Conservation (phyloP, 108 stramenopile genomes). For the Bacterosira constricta region DNA sequence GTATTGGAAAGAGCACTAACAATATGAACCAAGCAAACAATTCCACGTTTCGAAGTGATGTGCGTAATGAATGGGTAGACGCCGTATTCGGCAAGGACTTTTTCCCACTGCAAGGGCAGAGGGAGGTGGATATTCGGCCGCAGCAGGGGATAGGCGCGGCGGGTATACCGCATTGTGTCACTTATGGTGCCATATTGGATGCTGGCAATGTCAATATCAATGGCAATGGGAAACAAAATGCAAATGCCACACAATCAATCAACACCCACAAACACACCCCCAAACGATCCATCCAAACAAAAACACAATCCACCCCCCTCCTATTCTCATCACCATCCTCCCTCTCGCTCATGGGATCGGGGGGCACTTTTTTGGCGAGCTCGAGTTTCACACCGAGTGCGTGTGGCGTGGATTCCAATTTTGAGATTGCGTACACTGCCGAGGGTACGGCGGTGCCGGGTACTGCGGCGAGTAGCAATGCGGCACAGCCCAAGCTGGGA, state of each 20-base stretch:
- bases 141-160: conserved; percentile 58
- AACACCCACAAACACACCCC: too few species aligned
- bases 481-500: conserved; percentile 50
- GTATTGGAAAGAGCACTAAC: too few species aligned
- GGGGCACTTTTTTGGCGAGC: too few species aligned
- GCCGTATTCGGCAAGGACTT: conserved; percentile 77
- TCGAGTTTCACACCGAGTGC: too few species aligned
- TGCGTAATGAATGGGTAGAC: conserved; percentile 73
- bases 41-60: conserved; percentile 41
- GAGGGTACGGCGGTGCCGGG: neutral
- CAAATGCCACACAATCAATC: too few species aligned
- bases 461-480: neutral
- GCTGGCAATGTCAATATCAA: neutral
- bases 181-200: conserved; percentile 43
- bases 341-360: too few species aligned
- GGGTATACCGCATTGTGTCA: conserved; percentile 40
- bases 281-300: too few species aligned
- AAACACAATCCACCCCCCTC: neutral
- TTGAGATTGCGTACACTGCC: too few species aligned
- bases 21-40: too few species aligned
- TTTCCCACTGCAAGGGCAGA: conserved; percentile 15
- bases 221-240: too few species aligned
- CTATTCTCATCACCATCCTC: neutral
- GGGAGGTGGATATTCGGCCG: conserved; percentile 1
- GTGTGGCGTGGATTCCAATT: too few species aligned